These are phyloP conservation scores for Globisporangium middletonii DNA, from an alignment of 352 stramenopile genomes.

Conservation along the genomic window DNA sequence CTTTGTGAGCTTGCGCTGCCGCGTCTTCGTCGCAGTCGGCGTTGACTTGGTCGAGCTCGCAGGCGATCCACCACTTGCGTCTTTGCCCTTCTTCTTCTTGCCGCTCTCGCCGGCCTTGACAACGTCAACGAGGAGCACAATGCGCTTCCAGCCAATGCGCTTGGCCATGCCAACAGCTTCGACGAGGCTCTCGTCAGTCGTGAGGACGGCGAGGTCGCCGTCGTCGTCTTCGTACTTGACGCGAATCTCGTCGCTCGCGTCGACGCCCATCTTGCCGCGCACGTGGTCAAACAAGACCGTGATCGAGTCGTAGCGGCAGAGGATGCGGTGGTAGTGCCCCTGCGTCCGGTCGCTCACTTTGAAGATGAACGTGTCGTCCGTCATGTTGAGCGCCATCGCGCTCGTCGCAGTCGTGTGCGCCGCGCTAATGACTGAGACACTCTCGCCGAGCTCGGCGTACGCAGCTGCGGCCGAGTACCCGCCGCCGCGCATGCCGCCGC, in stretches of 20 bases:
- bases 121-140: slow-evolving; percentile 79
- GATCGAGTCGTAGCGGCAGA: slow-evolving; percentile 74
- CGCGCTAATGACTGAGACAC: slow-evolving; percentile 80
- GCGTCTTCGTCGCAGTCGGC: slow-evolving; percentile 22
- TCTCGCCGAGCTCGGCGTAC: slow-evolving; percentile 82
- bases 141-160: slow-evolving; percentile 76
- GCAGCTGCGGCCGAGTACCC: slow-evolving; percentile 50
- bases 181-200: slow-evolving; percentile 78
- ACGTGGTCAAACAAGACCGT: slow-evolving; percentile 69
- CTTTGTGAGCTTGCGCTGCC: slow-evolving; percentile 66
- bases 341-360: slow-evolving; percentile 81
- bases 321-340: slow-evolving; percentile 83
- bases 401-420: slow-evolving; percentile 72
- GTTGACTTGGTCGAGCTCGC: slow-evolving; percentile 27
- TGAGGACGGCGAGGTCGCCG: slow-evolving; percentile 78
- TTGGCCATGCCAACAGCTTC: slow-evolving; percentile 86
- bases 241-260: slow-evolving; percentile 48
- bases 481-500: slow-evolving; percentile 20
- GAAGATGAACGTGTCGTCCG: slow-evolving; percentile 81
- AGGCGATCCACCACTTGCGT: slow-evolving; percentile 3
- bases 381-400: slow-evolving; percentile 56
- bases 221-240: slow-evolving; percentile 89
- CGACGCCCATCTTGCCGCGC: slow-evolving; percentile 72
- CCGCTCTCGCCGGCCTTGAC: slow-evolving; percentile 29
- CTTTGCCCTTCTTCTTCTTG: slow-evolving; percentile 14